Conservation (phyloP, 768 basidiomycete genomes). For the Sporobolomyces phaffii region DNA sequence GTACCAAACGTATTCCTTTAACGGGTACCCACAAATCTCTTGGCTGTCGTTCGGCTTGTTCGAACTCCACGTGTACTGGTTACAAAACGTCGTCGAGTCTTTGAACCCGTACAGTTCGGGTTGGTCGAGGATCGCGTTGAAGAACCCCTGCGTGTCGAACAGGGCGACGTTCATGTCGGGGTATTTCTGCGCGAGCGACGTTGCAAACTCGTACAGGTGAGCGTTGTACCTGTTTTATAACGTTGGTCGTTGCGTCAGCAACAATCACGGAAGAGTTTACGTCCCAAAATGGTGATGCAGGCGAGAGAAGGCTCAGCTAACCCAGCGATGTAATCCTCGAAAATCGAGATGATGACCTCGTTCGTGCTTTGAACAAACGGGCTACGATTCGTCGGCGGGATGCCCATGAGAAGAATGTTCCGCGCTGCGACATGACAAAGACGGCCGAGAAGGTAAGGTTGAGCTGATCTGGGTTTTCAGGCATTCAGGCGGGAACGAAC, state of each 20-base stretch:
- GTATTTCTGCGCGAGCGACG: background rate
- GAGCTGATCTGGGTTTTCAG: too few species aligned
- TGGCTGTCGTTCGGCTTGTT: background rate
- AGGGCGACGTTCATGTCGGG: background rate
- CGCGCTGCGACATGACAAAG: background rate
- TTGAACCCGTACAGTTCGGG: slow-evolving; percentile 6
- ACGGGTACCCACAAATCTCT: background rate
- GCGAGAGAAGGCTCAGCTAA: background rate
- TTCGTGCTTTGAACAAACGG: slow-evolving; percentile 4
- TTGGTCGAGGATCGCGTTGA: slow-evolving; percentile 9
- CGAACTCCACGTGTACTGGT: background rate
- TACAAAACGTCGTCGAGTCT: background rate
- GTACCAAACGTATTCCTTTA: slow-evolving; percentile 12
- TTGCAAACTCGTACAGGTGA: background rate
- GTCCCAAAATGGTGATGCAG: background rate
- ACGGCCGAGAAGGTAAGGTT: too few species aligned
- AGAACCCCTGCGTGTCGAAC: slow-evolving; percentile 21
- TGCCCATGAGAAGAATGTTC: slow-evolving; percentile 22
- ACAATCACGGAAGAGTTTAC: background rate
- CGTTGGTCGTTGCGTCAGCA: background rate
- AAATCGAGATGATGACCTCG: background rate
- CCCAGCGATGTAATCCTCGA: background rate
- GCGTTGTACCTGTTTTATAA: slow-evolving; percentile 10
- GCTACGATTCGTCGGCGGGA: slow-evolving; percentile 14
- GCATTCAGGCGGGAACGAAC: too few species aligned